A percentile compares a stretch with the other conserved stretches of the same genome.
Conservation (phyloP, 1,284 basidiomycete species). For the Gastroboletus turbinatus region DNA sequence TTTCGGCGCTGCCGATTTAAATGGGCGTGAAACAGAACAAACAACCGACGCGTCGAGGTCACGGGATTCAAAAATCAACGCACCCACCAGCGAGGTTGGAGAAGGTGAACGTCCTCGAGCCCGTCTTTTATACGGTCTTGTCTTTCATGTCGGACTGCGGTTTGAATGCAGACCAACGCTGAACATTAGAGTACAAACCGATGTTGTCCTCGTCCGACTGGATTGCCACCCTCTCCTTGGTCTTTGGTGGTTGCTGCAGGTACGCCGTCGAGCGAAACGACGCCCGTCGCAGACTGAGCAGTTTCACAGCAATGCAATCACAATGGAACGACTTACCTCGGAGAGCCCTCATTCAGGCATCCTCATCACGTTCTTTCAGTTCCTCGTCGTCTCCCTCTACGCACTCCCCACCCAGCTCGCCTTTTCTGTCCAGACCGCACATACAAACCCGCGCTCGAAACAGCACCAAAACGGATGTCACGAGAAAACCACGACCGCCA, state of each 20-base stretch:
- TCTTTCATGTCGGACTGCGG: not conserved
- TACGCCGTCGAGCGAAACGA: slow-evolving; percentile 27
- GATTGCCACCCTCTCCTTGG: slow-evolving; percentile 57
- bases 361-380: slow-evolving; percentile 85
- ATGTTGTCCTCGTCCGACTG: slow-evolving; percentile 46
- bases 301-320: slow-evolving; percentile 58
- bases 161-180: not conserved
- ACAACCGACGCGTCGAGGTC: slow-evolving; percentile 27
- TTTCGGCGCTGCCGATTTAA: slow-evolving; percentile 6
- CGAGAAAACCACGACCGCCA: not conserved
- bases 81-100: not conserved
- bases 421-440: slow-evolving; percentile 38
- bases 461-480: not conserved
- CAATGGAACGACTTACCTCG: slow-evolving; percentile 65
- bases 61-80: slow-evolving; percentile 29
- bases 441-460: not conserved
- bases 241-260: slow-evolving; percentile 86
- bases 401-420: slow-evolving; percentile 61
- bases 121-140: not conserved
- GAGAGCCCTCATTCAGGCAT: slow-evolving; percentile 66
- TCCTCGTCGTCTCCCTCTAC: slow-evolving; percentile 70
- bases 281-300: not conserved
- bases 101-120: not conserved
- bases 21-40: slow-evolving; percentile 9
- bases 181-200: not conserved